Base-by-base conservation (phyloP, 139 green algal genomes). In the Micractinium sp. region DNA sequence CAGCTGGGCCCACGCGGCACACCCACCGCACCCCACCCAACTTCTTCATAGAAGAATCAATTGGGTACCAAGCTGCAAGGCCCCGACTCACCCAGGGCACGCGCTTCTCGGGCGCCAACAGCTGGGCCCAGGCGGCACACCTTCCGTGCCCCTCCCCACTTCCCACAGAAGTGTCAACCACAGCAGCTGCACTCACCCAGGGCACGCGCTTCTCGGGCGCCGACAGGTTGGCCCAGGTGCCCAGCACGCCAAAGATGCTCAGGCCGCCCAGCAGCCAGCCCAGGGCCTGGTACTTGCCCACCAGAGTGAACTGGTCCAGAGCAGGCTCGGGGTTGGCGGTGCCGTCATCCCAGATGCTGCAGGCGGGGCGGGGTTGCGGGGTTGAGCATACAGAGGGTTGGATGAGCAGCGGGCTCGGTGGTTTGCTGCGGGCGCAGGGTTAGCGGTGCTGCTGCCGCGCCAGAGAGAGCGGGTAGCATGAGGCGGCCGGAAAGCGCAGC, bases 341-440 rank as follows among this genome's bases (percentile, higher is more conserved):
- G 38, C 95, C 95, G 87, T 97, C 95, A 81, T 97, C 94, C 95
- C 95, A 97, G 31, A 88, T 94, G 80, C 90, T 92, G 90, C 90
- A 85, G 29, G 22, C 16, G 60, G 60, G 60, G 16, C 60, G 60
- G 14, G 60, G 60, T 16, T 67, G 60, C 60, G 60, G 15, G 60
- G 60, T 16, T 23, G 60, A 67, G 60, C 16, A 16, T 67, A 14
- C 16, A 16, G 15, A 16, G 60, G 60, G 15, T 67, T 67, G 60
- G 15, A 23, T 67, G 16, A 14, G 60, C 15, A 67, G 60, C 60
- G 60, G 60, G 15, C n/a, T n/a, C n/a, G n/a, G n/a, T n/a, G n/a
- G n/a, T n/a, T n/a, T n/a, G n/a, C n/a, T n/a, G n/a, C n/a, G n/a
- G n/a, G n/a, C n/a, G n/a, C n/a, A n/a, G n/a, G n/a, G n/a, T n/a